Conservation (phyloP, 768 basidiomycete species). For the Postia placenta region DNA sequence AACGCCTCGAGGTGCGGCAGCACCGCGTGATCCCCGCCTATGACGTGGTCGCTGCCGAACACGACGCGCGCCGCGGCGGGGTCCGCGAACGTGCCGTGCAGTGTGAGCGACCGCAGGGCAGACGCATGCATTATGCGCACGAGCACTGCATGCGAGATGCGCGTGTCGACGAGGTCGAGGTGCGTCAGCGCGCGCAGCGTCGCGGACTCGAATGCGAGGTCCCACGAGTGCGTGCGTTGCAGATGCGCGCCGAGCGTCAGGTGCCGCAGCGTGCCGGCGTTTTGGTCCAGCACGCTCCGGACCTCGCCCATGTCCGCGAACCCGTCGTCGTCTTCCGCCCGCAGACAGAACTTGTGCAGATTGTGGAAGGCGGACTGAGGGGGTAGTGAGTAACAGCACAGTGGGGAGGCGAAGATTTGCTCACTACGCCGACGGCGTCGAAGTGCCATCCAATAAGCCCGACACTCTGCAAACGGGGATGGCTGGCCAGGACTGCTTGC, state of each 20-base stretch:
- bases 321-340: slow-evolving; percentile 67
- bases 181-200: slow-evolving; percentile 64
- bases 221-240: slow-evolving; percentile 59
- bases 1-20: slow-evolving; percentile 58
- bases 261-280: slow-evolving; percentile 49
- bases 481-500: slow-evolving; percentile 45
- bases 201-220: slow-evolving; percentile 53
- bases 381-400: background rate
- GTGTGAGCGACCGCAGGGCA: slow-evolving; percentile 52
- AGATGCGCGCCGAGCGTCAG: slow-evolving; percentile 69
- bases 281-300: slow-evolving; percentile 55
- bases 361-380: slow-evolving; percentile 46
- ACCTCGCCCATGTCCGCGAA: slow-evolving; percentile 68
- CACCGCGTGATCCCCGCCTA: slow-evolving; percentile 52
- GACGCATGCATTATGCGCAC: slow-evolving; percentile 58
- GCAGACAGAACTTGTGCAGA: slow-evolving; percentile 59
- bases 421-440: slow-evolving; percentile 54
- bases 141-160: slow-evolving; percentile 58
- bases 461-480: slow-evolving; percentile 47
- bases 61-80: slow-evolving; percentile 51
- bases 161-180: slow-evolving; percentile 64
- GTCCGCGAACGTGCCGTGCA: slow-evolving; percentile 63
- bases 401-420: background rate
- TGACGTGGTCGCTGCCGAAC: slow-evolving; percentile 56
- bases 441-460: slow-evolving; percentile 74